Base-by-base conservation (phyloP, 208 protist species). In the Crithidia fasciculata region DNA sequence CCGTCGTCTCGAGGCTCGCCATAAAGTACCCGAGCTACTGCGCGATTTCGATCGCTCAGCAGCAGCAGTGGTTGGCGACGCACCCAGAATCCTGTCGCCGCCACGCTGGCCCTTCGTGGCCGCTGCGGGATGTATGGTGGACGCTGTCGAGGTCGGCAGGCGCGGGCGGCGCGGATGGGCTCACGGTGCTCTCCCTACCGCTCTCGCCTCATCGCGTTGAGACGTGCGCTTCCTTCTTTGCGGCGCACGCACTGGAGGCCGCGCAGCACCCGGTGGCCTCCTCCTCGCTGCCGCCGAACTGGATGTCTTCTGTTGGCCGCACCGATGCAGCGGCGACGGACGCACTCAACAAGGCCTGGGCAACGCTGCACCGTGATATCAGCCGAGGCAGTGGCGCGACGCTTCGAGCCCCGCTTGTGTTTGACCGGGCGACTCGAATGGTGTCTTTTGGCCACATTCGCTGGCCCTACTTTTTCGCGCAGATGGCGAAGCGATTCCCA, bases 21-120 rank as follows among this genome's bases (percentile, higher is more conserved):
- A 43, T 87, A 3, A 16, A 18, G 3, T 87, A 87, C 69, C 85
- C 85, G n/a, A 63, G 60, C 10, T 43, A 60, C 45, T 83, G 82
- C 69, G 60, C 75, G n/a, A 71, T 80, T 36, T 76, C 79, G 5
- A 76, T 43, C 0, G 28, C 43, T 10, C 60, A 84, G 74, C 82
- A 87, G 70, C 60, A 64, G 19, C 13, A n/a, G 5, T 73, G 67
- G 74, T 58, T 58, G 44, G 40, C 44, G 19, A 45, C 52, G 8
- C 74, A 71, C 19, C 59, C 40, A 28, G 28, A 28, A 28, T 28
- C 28, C 28, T 28, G 28, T 28, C 28, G 28, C 28, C 28, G 28
- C 7, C 49, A 5, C 19, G 2, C 8, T 28, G n/a, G 16, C 12
- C 45, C 16, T 6, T 18, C n/a, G 0, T 2, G 18, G 10, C 53